Evolutionary conservation across 176 grass and related monocot genomes (phyloP), one percentile per base, ranked within the genome.

Genomic region (Oryza meyeriana): DNA sequence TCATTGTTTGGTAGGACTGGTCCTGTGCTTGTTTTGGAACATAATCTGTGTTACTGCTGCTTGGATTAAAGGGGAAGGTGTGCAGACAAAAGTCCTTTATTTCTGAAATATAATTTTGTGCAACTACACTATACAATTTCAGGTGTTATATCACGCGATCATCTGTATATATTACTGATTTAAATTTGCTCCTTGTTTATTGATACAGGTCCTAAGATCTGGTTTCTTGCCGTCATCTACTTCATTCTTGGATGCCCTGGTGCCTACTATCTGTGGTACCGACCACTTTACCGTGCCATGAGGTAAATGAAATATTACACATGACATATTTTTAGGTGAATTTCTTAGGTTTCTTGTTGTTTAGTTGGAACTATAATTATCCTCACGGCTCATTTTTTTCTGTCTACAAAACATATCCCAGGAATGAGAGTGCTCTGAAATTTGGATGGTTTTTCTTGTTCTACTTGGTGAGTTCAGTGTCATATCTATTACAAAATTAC

Each of bases 361-460:
- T 25, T 59, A 4, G 5, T 22, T 55, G 24, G 39, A 34, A 75
- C 72, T 57, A 20, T 22, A 77, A 74, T 7, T 22, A 66, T 45
- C n/a, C 0, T 22, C 52, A 16, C 29, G 68, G 8, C 26, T 42
- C 16, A 48, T 8, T 75, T 66, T 6, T 8, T 75, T 72, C n/a
- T 77, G 17, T 76, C 22, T 34, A 4, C 17, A 69, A 64, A 55
- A 74, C 30, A 71, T 76, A 40, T 79, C 84, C 38, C 72, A 94
- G 92, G 88, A 91, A 85, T 66, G 92, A 91, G 45, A 94, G 92
- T 84, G 88, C 92, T 79, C 65, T 94, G 34, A 94, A 81, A 59
- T 94, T 75, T 71, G 92, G 92, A 66, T 91, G 86, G 92, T 91
- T 94, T 82, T 94, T 94, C 36, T 72, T 94, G 18, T 88, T 91